Conservation (phyloP, 345 rosid genomes). For the Eucalyptus microcorys region DNA sequence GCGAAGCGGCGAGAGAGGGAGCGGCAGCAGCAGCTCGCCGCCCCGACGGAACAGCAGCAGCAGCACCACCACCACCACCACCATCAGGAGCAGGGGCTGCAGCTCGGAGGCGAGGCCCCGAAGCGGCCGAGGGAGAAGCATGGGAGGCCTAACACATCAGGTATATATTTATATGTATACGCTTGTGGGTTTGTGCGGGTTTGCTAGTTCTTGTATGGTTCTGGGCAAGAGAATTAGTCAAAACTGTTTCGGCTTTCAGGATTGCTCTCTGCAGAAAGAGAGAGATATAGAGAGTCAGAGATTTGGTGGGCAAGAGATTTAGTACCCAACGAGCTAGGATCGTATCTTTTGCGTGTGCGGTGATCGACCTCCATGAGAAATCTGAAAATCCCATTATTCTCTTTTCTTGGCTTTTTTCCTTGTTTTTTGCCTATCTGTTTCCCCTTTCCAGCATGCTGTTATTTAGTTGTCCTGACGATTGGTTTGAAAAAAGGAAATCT, state of each 20-base stretch:
- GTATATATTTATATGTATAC: background rate
- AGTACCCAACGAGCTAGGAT: background rate
- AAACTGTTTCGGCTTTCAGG: background rate
- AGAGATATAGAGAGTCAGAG: background rate
- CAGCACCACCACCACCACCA: background rate
- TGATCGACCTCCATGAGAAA: background rate
- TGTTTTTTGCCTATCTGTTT: background rate
- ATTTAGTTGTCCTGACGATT: background rate
- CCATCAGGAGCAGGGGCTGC: background rate
- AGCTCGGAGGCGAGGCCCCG: background rate
- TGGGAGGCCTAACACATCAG: background rate
- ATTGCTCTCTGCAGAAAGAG: background rate
- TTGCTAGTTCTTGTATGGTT: background rate
- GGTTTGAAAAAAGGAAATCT: background rate
- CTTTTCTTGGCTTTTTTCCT: background rate
- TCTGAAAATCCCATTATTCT: background rate
- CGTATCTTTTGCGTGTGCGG: background rate
- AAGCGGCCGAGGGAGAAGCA: background rate
- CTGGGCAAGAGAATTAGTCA: background rate
- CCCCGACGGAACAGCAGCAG: constrained; percentile 2
- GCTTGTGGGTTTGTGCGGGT: background rate
- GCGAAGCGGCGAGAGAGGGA: constrained; percentile 55
- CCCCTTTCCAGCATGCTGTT: background rate
- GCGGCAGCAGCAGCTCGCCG: constrained; percentile 12
- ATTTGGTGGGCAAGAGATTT: background rate